Evolutionary conservation across 1,284 basidiomycete species (phyloP).

Genomic region (Laetiporus sulphureus): DNA sequence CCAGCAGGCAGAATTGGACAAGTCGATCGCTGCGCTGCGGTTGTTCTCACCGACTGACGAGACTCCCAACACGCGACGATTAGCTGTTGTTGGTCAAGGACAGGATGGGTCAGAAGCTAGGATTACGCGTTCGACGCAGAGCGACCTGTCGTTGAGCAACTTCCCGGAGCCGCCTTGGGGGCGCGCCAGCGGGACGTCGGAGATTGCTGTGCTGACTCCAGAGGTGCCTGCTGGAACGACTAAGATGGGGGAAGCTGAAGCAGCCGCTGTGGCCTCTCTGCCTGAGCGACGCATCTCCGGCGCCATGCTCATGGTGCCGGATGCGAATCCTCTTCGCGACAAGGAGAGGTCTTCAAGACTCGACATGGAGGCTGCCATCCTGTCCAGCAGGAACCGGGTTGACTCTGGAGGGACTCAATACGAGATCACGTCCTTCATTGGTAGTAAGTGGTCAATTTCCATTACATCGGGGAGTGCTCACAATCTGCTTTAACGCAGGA

Average conservation of each 20-base stretch:
- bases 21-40: slow-evolving; percentile 52
- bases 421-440: slow-evolving; percentile 73
- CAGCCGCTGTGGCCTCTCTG: background rate
- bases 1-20: slow-evolving; percentile 59
- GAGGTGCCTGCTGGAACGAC: slow-evolving; percentile 1
- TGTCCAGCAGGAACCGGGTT: slow-evolving; percentile 18
- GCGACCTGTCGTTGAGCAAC: slow-evolving; percentile 62
- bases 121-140: slow-evolving; percentile 29
- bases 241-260: background rate
- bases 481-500: background rate
- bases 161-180: slow-evolving; percentile 59
- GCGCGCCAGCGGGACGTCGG: slow-evolving; percentile 14
- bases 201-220: slow-evolving; percentile 2
- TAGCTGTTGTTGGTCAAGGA: background rate
- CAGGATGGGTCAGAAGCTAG: background rate
- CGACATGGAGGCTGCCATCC: slow-evolving; percentile 24
- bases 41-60: slow-evolving; percentile 34
- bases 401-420: slow-evolving; percentile 52
- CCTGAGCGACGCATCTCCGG: background rate
- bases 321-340: slow-evolving; percentile 15
- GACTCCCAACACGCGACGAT: slow-evolving; percentile 4
- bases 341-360: slow-evolving; percentile 14
- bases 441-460: slow-evolving; percentile 35
- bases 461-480: background rate
- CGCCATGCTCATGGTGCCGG: slow-evolving; percentile 7